These are phyloP conservation scores for Heracleum sosnowskyi DNA, from an alignment of 129 eudicot genomes.

Conservation along the genomic window DNA sequence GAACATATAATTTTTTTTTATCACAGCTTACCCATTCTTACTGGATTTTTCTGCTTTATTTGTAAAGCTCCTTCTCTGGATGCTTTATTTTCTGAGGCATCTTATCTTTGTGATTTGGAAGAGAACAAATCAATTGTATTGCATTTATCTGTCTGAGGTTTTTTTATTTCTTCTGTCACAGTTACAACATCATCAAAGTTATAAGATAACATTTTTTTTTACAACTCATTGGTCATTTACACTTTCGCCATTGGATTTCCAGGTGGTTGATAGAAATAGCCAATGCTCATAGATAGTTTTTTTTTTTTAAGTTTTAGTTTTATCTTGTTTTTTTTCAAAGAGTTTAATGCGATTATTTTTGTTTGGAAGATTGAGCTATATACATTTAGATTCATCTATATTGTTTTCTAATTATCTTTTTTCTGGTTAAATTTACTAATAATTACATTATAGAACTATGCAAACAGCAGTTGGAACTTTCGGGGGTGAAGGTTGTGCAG, in stretches of 20 bases:
- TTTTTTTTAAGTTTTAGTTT: not conserved
- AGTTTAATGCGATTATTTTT: not conserved
- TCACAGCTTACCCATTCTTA: not conserved
- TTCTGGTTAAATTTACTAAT: not conserved
- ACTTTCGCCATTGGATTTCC: not conserved
- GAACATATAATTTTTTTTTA: not conserved
- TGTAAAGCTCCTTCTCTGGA: not conserved
- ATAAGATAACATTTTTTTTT: not conserved
- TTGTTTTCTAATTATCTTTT: not conserved
- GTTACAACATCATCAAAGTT: not conserved
- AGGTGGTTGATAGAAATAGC: not conserved
- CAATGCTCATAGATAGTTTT: not conserved
- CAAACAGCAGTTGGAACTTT: conserved; percentile 97
- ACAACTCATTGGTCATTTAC: not conserved
- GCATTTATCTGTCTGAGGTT: too few species aligned
- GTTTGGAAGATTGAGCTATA: not conserved
- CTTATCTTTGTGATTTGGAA: not conserved
- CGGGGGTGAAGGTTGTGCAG: conserved; percentile 60
- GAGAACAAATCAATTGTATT: not conserved
- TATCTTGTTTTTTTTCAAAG: not conserved
- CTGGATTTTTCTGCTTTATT: not conserved
- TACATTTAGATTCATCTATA: not conserved
- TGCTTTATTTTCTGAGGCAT: not conserved
- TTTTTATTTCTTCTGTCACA: not conserved
- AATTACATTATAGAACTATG: conserved; percentile 62